Percentiles rank a stretch among this genome's conserved stretches.
phyloP scores from a whole-genome alignment of 1,284 basidiomycete genomes.

The Mycena sp. region DNA sequence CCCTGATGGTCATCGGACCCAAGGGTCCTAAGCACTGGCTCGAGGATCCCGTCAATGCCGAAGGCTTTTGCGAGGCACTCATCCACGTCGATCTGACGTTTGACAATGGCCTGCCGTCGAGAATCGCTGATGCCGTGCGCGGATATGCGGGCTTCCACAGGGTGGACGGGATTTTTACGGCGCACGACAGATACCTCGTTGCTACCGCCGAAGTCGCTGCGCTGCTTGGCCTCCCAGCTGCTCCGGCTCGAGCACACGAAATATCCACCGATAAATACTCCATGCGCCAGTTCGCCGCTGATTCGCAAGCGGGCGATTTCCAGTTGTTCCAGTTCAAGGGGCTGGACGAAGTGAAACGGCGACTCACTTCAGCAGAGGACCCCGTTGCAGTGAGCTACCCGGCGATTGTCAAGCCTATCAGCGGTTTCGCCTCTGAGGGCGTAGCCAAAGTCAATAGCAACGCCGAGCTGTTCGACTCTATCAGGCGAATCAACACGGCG shows the following conservation, averaged over 20 bases:
- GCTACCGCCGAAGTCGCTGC: slow-evolving; percentile 13
- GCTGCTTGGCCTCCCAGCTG: slow-evolving; percentile 11
- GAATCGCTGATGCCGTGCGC: slow-evolving; percentile 16
- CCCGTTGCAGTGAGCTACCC: slow-evolving; percentile 2
- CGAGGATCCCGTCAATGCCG: slow-evolving; percentile 8
- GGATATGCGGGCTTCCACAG: slow-evolving; percentile 4
- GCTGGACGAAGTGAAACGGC: neutral
- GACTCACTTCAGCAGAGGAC: neutral
- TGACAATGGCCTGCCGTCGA: slow-evolving; percentile 9
- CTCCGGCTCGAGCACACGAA: slow-evolving; percentile 13
- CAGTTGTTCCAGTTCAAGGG: slow-evolving; percentile 5
- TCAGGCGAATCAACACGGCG: slow-evolving; percentile 4
- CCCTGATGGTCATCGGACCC: slow-evolving; percentile 12
- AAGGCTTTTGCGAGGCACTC: slow-evolving; percentile 20
- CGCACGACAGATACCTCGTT: slow-evolving; percentile 20
- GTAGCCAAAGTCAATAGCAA: slow-evolving; percentile 10
- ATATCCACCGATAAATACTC: slow-evolving; percentile 22
- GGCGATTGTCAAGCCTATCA: slow-evolving; percentile 20
- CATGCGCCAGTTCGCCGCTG: slow-evolving; percentile 17
- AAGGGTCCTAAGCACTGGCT: slow-evolving; percentile 20
- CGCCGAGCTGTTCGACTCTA: slow-evolving; percentile 9
- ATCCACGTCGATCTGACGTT: slow-evolving; percentile 18
- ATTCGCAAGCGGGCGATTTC: slow-evolving; percentile 11
- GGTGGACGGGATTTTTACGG: slow-evolving; percentile 17
- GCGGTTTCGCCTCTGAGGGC: slow-evolving; percentile 19